Conservation (phyloP, 306 rosid species). For the Rosa multiflora region DNA sequence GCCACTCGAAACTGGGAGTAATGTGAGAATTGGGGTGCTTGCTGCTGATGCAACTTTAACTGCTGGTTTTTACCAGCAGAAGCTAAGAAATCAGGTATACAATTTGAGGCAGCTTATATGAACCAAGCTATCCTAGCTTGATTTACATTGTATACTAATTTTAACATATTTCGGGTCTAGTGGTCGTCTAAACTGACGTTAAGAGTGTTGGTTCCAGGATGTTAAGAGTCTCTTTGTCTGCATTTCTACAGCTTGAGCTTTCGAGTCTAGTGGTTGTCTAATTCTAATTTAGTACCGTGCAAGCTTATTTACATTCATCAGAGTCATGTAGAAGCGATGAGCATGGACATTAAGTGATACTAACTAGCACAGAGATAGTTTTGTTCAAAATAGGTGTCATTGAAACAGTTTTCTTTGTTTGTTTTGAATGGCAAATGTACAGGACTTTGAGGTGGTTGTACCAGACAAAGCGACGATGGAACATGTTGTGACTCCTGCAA, state of each 20-base stretch:
- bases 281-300: not conserved
- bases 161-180: not conserved
- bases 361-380: not conserved
- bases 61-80: constrained; percentile 48
- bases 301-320: not conserved
- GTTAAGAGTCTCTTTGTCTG: not conserved
- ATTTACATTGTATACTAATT: not conserved
- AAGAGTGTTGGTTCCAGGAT: not conserved
- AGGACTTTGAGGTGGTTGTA: constrained; percentile 82
- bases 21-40: constrained; percentile 55
- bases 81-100: constrained; percentile 56
- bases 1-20: constrained; percentile 48
- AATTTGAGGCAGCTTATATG: not conserved
- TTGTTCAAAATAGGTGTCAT: not conserved
- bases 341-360: not conserved
- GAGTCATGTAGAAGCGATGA: not conserved
- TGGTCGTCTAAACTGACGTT: not conserved
- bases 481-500: constrained; percentile 70
- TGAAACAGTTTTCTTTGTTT: not conserved
- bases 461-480: constrained; percentile 81
- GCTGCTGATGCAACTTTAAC: constrained; percentile 38
- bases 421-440: constrained; percentile 13
- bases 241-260: not conserved
- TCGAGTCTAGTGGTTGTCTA: not conserved
- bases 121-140: not conserved